Conservation (phyloP, 2,329 filamentous ascomycete species). For the Xylaria sp. region DNA sequence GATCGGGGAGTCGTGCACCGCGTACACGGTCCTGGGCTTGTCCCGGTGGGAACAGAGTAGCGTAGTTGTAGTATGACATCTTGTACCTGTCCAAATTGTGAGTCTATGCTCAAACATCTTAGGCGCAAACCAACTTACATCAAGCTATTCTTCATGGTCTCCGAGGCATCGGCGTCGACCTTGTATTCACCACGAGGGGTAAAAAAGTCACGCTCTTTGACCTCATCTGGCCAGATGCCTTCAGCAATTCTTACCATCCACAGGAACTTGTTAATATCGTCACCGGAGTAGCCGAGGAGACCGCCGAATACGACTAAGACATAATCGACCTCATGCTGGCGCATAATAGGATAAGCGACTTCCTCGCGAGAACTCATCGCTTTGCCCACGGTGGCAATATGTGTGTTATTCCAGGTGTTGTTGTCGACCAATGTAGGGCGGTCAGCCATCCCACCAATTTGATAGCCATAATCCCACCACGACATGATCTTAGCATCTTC, state of each 20-base stretch:
- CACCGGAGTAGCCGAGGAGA: constrained; percentile 93
- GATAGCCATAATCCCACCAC: constrained; percentile 99
- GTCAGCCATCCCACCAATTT: constrained; percentile 99
- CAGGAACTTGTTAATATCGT: constrained; percentile 99
- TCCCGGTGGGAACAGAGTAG: constrained; percentile 86
- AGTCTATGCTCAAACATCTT: neutral
- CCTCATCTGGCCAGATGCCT: constrained; percentile 99
- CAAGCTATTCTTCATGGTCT: constrained; percentile 98
- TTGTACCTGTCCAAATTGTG: constrained; percentile 78
- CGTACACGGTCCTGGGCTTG: constrained; percentile 92
- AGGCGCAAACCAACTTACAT: constrained; percentile 70
- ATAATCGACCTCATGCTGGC: constrained; percentile 98
- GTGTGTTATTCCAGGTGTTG: constrained; percentile 99
- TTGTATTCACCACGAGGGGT: constrained; percentile 92
- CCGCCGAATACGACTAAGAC: constrained; percentile 97
- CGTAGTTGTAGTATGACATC: constrained; percentile 99
- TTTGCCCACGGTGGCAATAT: constrained; percentile 98
- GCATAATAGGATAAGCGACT: constrained; percentile 98
- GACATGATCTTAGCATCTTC: constrained; percentile 98
- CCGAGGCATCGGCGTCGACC: constrained; percentile 90
- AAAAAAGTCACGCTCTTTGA: constrained; percentile 97
- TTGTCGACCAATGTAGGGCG: constrained; percentile 97
- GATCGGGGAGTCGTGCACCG: constrained; percentile 76
- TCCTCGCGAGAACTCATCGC: constrained; percentile 98
- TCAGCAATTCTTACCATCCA: constrained; percentile 99